These are phyloP conservation scores for Aureobasidium sp. DNA, from an alignment of 2,329 filamentous ascomycete species.

Conservation along the genomic window DNA sequence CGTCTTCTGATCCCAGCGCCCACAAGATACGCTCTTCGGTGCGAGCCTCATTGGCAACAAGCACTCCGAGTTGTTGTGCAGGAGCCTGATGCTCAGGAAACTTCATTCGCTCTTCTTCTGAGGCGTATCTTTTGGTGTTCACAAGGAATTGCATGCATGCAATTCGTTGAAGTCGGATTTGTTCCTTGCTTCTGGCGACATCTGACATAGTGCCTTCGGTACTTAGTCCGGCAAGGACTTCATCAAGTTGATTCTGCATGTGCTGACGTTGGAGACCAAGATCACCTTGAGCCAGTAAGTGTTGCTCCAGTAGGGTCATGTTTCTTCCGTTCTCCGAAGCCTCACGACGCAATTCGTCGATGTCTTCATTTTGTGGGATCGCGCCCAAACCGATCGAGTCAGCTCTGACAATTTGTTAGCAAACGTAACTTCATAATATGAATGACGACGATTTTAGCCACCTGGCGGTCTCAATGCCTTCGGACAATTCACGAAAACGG, in stretches of 20 bases:
- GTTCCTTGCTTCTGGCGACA: background rate
- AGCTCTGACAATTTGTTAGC: too few relatives aligned
- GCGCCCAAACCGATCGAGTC: too few relatives aligned
- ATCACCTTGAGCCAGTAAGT: background rate
- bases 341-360: too few relatives aligned
- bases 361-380: too few relatives aligned
- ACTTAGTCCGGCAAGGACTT: background rate
- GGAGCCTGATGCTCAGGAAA: background rate
- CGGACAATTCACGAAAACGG: too few relatives aligned
- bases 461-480: too few relatives aligned
- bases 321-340: too few relatives aligned
- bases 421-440: too few relatives aligned
- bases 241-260: background rate
- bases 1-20: background rate
- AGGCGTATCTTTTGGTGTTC: background rate
- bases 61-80: background rate
- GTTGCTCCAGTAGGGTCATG: background rate
- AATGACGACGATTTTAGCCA: too few relatives aligned
- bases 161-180: background rate
- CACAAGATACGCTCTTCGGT: background rate
- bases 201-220: background rate
- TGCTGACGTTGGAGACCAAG: background rate
- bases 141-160: background rate
- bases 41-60: background rate
- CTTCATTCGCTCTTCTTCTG: background rate